Evolutionary conservation across 2,329 filamentous ascomycete genomes (phyloP), one percentile per base, ranked within the genome.

Genomic region (Teratosphaeria gauchensis): DNA sequence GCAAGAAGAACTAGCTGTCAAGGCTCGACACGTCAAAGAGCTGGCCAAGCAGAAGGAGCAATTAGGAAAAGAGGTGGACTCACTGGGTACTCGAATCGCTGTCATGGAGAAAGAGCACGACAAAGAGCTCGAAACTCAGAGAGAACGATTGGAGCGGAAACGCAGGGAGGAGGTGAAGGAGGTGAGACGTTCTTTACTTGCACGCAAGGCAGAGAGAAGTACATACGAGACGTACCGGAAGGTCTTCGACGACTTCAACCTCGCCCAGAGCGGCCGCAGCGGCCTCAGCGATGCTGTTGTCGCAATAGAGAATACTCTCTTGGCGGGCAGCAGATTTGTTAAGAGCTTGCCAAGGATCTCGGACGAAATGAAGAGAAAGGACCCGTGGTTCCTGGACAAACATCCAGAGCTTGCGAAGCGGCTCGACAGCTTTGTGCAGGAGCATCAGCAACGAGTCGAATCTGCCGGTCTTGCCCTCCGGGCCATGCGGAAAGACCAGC

Each of bases 151-250:
- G 2, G 35, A 56, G 4, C 21, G 9, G 24, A 35, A 56, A 16
- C 54, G 33, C 14, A 51, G 9, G 35, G 28, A 11, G 1, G 54
- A 56, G 12, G n/a, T 48, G 14, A 21, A 30, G 33, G 54, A 38
- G 35, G 14, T 56, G 2, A 56, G 24, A 24, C 33, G 46, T 4
- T 16, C 21, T n/a, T 12, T 21, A n/a, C 33, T 46, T 30, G 54
- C 12, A 19, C 54, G 54, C 24, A 48, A 51, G 12, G 38, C 38
- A 19, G 55, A 53, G 28, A 24, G 55, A 38, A 30, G 19, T 9
- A 53, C 30, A n/a, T 57, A 57, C 48, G 55, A 53, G 12, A 33
- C 16, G 9, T 57, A 57, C 48, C 42, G 48, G 16, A 57, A 57
- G 24, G 48, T 53, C 14, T 57, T 42, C n/a, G 55, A 57, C 51